Conservation (phyloP, 495 filamentous ascomycete genomes). For the Hypoxylon cercidicola region DNA sequence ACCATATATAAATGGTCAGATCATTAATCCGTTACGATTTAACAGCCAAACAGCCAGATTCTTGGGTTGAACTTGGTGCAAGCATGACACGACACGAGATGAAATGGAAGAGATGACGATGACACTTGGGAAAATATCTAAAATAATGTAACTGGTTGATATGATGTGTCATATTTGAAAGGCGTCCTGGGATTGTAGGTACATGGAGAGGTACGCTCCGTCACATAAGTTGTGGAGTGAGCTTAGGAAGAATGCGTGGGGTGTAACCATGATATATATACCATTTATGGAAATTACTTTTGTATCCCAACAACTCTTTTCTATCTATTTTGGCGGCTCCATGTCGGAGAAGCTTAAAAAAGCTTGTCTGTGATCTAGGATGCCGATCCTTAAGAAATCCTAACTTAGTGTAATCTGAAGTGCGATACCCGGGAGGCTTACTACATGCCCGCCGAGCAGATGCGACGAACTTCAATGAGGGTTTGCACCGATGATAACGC, state of each 20-base stretch:
- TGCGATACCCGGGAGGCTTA: not conserved
- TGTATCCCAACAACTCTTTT: not conserved
- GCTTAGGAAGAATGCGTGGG: not conserved
- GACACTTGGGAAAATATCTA: not conserved
- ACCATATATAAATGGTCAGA: constrained; percentile 1
- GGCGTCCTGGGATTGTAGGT: constrained; percentile 27
- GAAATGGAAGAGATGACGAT: constrained; percentile 12
- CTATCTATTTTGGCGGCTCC: not conserved
- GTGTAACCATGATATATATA: constrained; percentile 26
- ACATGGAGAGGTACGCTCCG: not conserved
- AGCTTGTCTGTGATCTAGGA: constrained; percentile 3
- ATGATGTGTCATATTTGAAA: constrained; percentile 38
- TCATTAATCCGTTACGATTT: not conserved
- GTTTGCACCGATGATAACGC: not conserved
- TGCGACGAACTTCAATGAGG: not conserved
- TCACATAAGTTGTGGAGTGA: not conserved
- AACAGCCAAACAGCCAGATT: constrained; percentile 1
- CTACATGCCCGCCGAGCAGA: not conserved
- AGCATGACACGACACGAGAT: constrained; percentile 5
- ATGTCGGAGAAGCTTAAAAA: not conserved
- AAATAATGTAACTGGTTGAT: constrained; percentile 4
- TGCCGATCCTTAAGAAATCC: constrained; percentile 4
- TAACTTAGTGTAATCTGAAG: not conserved
- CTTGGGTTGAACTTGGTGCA: constrained; percentile 2
- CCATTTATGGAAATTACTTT: constrained; percentile 20